Evolutionary conservation across 306 rosid genomes (phyloP).

Genomic region (Cercis canadensis): DNA sequence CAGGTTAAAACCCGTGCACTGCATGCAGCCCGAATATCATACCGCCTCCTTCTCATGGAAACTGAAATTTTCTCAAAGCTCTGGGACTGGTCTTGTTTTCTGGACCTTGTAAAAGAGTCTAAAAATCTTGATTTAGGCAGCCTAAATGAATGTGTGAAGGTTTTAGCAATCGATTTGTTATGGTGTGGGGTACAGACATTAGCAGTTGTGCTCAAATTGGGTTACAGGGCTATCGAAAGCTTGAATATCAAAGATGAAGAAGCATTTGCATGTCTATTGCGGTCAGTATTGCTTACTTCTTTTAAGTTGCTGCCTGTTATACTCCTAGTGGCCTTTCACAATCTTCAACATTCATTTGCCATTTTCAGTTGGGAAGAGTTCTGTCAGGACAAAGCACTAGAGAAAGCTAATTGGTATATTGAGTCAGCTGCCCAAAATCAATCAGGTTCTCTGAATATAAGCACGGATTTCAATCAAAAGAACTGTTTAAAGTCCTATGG

Average conservation of each 20-base stretch:
- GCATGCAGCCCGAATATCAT: conserved; percentile 64
- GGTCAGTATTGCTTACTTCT: conserved; percentile 58
- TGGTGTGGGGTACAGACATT: conserved; percentile 76
- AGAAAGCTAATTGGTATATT: conserved; percentile 65
- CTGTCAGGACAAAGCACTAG: conserved; percentile 73
- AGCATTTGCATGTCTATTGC: conserved; percentile 61
- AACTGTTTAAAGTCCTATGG: conserved; percentile 54
- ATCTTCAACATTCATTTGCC: conserved; percentile 35
- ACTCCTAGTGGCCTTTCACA: conserved; percentile 17
- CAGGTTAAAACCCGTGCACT: conserved; percentile 51
- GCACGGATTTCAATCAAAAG: conserved; percentile 44
- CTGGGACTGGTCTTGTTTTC: conserved; percentile 87
- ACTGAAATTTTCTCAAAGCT: conserved; percentile 63
- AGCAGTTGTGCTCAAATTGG: conserved; percentile 57
- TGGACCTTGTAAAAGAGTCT: conserved; percentile 50
- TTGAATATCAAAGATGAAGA: conserved; percentile 55
- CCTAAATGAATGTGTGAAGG: conserved; percentile 21
- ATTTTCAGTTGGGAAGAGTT: conserved; percentile 85
- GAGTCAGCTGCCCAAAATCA: conserved; percentile 43
- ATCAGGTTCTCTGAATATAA: conserved; percentile 36
- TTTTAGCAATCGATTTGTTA: conserved; percentile 49
- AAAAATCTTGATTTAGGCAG: conserved; percentile 29
- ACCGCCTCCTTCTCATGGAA: conserved; percentile 66
- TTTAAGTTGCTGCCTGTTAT: conserved; percentile 4
- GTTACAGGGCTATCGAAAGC: conserved; percentile 52